Evolutionary conservation across 768 basidiomycete species (phyloP), one percentile per base, ranked within the genome.

Genomic region (Leccinum subgranulosum): DNA sequence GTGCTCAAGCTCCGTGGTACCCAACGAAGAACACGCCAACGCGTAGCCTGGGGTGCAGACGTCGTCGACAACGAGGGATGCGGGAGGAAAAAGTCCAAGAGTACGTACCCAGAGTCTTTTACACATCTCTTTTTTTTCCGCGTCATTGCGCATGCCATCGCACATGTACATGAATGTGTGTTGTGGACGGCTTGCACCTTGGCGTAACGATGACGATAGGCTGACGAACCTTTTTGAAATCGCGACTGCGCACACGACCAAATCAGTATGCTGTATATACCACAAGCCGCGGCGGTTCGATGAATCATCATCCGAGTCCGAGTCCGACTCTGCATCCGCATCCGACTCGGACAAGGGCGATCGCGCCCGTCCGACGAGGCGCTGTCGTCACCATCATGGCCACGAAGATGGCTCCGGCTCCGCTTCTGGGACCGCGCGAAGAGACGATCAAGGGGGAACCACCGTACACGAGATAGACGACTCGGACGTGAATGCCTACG

Each of bases 181-280:
- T 34, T 34, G 33, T 34, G 33, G 12, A 10, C 33, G 23, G 23
- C 45, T 23, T 25, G 21, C 45, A 21, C 43, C 21, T 14, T 23
- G 43, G 8, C 36, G 17, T 15, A n/a, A 17, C 8, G 36, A n/a
- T 11, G 39, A 39, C 39, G 8, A n/a, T 19, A n/a, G n/a, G 39
- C 39, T 41, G 39, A 41, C 39, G 17, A 19, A 41, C 10, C n/a
- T 41, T 41, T 2, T 10, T 39, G 36, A 17, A 39, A 39, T 39
- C 36, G 17, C 4, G 17, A 39, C 17, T 53, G 33, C 34, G 17
- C 21, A 8, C 11, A 31, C 34, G 34, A 36, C 17, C 36, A 17
- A 39, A 39, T n/a, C 61, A 98, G 94, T 97, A 51, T 98, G 94
- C 70, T 98, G 94, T 71, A 96, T 98, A 66, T 96, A 94, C 67